A percentile compares a stretch with the other conserved stretches of the same genome.
phyloP scores from a whole-genome alignment of 208 protist species.

The Tritrichomonas musculus region DNA sequence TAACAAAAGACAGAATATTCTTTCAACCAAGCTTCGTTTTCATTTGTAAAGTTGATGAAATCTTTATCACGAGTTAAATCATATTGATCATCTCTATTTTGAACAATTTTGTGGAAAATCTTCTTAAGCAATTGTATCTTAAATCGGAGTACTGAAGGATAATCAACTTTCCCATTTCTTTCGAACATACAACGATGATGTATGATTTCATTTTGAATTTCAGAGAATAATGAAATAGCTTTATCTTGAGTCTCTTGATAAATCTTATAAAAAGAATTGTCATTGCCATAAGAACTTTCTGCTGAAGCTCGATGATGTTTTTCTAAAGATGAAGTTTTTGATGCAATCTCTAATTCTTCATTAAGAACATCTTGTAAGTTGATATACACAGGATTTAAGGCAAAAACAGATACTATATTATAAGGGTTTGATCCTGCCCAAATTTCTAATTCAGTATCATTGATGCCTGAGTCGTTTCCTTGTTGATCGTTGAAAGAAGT shows the following conservation, averaged over 20 bases:
- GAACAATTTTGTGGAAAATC: background rate
- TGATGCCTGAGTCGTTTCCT: no score
- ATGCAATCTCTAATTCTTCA: background rate
- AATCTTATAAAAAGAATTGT: no score
- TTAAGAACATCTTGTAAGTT: no score
- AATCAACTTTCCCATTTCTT: background rate
- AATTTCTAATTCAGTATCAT: background rate
- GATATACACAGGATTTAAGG: background rate
- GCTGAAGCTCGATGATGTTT: no score
- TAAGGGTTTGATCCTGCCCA: slow-evolving; percentile 3
- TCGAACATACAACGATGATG: background rate
- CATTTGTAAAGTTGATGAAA: background rate
- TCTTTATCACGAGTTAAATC: no score
- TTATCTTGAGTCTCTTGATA: no score
- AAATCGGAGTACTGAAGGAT: background rate
- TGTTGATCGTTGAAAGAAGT: no score
- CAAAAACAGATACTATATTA: background rate
- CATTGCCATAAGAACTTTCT: no score
- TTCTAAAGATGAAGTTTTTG: no score
- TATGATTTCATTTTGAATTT: background rate
- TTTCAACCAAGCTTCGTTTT: background rate
- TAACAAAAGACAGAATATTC: background rate
- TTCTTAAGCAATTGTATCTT: background rate
- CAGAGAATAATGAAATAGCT: background rate
- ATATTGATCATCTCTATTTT: background rate